A percentile compares a stretch with the other conserved stretches of the same genome.
Evolutionary conservation across 2,329 filamentous ascomycete species (phyloP).

Genomic region (Acarospora socialis): DNA sequence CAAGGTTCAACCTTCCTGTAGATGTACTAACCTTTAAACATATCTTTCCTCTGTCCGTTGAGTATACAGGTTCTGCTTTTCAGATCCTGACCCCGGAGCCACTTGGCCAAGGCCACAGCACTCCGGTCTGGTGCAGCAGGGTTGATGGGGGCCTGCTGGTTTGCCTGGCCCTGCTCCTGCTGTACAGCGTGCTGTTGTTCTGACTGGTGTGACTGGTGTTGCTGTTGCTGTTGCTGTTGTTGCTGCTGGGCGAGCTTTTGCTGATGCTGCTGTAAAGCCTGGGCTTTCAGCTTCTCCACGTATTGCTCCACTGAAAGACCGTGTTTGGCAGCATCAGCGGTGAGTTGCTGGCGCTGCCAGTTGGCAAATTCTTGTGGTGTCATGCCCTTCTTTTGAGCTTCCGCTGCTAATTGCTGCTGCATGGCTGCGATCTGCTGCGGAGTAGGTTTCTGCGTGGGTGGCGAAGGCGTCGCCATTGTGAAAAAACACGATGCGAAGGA

Average conservation of each 20-base stretch:
- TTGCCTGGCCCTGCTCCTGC: constrained; percentile 26
- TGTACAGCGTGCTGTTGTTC: constrained; percentile 15
- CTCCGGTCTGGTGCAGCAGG: constrained; percentile 61
- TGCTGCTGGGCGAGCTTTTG: constrained; percentile 31
- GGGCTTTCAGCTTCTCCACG: constrained; percentile 28
- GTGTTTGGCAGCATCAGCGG: constrained; percentile 35
- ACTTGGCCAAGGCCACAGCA: constrained; percentile 78
- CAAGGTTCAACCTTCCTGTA: constrained; percentile 2
- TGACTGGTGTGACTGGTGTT: constrained; percentile 13
- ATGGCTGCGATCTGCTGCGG: constrained; percentile 77
- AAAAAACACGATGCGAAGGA: no score
- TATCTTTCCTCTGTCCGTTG: constrained; percentile 91
- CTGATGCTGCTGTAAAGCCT: constrained; percentile 29
- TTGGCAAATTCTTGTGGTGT: constrained; percentile 72
- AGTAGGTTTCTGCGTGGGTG: constrained; percentile 40
- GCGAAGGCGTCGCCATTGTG: constrained; percentile 21
- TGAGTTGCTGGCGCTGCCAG: constrained; percentile 33
- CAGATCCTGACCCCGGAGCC: constrained; percentile 67
- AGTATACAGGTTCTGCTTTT: constrained; percentile 86
- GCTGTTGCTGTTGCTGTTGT: constrained; percentile 23
- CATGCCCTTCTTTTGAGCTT: constrained; percentile 75
- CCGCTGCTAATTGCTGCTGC: constrained; percentile 66
- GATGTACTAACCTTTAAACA: constrained; percentile 65
- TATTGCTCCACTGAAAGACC: constrained; percentile 38
- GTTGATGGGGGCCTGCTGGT: constrained; percentile 34